Base-by-base conservation (phyloP, 1,139 yeast species). In the Meyerozyma carpophila region DNA sequence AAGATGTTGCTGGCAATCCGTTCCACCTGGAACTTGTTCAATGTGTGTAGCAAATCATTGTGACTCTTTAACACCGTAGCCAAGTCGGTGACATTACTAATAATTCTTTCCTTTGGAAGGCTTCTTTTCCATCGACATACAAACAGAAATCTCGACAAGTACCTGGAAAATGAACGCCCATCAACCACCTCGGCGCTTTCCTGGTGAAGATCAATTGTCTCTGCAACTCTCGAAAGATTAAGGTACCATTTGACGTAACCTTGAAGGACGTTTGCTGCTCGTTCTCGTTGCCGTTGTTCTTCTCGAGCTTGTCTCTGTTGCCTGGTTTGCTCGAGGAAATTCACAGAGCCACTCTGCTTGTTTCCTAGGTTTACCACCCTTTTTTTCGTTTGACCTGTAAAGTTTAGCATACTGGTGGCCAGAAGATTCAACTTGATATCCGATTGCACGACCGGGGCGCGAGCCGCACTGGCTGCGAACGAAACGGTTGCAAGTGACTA, bases 291-390 rank as follows among this genome's bases (percentile, higher is more conserved):
- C 29, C 88, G 72, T 25, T 66, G 72, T 40, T 65, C 61, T 48
- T 87, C 90, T 46, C 97, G 71, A 47, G 75, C 75, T 47, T 73
- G 75, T 31, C 98, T 71, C 50, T 87, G 91, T 36, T 66, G 65
- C 51, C 79, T 78, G 4, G 95, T 81, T 49, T 75, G 79, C 48
- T 77, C 79, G 18, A 91, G 64, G 47, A 80, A 66, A 50, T 57
- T 55, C 48, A 47, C 40, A 8, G 42, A 32, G 16, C 60, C 56
- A 41, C 57, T 51, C 41, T 63, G 58, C 20, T 66, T 55, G 45
- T 85, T 85, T 3, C 96, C 94, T 40, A 90, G 69, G 58, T 91
- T 90, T 50, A 91, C 84, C 36, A 75, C 77, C 46, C 96, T 68
- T 50, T 78, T 75, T 51, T 71, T 73, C 5, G 75, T 74, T 45